Evolutionary conservation across 208 protist species (phyloP).

Genomic region (Trypanosoma lewisi): DNA sequence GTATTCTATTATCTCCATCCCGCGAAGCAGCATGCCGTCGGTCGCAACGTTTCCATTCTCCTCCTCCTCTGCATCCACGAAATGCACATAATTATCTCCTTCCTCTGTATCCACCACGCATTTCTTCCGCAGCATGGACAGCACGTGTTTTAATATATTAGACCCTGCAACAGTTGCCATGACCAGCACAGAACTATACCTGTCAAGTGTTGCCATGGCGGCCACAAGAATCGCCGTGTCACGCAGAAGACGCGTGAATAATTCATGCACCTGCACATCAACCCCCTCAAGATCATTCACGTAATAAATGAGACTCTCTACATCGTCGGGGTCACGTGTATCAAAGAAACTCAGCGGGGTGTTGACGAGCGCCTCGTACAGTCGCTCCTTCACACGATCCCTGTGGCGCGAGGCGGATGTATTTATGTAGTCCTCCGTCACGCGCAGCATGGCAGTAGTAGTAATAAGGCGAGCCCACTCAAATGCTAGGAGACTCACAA

Average conservation of each 20-base stretch:
- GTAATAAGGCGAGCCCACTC: conserved; percentile 49
- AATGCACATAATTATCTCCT: too few species aligned
- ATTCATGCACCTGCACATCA: conserved; percentile 73
- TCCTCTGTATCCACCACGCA: not conserved
- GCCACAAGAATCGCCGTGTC: conserved; percentile 29
- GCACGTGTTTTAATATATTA: not conserved
- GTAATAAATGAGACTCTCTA: conserved; percentile 79
- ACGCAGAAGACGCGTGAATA: conserved; percentile 29
- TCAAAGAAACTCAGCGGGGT: conserved; percentile 71
- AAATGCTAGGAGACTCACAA: conserved; percentile 41
- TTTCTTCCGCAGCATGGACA: conserved; percentile 1
- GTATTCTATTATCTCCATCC: conserved; percentile 66
- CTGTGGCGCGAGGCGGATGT: conserved; percentile 39
- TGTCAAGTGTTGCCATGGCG: conserved; percentile 26
- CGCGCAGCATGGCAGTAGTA: conserved; percentile 39
- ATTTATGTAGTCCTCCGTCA: conserved; percentile 46
- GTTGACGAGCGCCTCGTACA: conserved; percentile 64
- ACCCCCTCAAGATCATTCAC: conserved; percentile 81
- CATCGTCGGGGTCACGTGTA: conserved; percentile 43
- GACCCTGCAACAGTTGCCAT: conserved; percentile 11
- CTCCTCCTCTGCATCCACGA: conserved; percentile 52
- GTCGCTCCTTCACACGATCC: conserved; percentile 47
- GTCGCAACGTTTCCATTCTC: conserved; percentile 51
- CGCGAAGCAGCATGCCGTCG: conserved; percentile 63
- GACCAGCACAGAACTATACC: conserved; percentile 22